Base-by-base conservation (phyloP, 495 filamentous ascomycete species). In the Lasiosphaeria ovina region DNA sequence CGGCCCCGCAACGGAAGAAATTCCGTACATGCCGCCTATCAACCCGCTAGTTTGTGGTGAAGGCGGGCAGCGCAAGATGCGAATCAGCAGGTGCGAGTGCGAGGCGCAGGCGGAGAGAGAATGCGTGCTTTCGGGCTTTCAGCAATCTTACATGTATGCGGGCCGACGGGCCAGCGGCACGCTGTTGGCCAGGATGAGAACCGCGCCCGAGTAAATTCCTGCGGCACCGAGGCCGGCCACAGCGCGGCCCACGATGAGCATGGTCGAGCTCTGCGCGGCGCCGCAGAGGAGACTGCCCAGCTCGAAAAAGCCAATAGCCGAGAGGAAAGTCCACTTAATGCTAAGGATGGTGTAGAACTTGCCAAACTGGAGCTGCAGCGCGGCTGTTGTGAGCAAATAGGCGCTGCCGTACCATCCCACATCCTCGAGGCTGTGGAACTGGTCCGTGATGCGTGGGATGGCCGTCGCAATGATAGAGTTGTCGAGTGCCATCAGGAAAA, bases 401-500 rank as follows among this genome's bases (percentile, higher is more conserved):
- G 79, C 76, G 8, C 74, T 66, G 7, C 78, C 80, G 59, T 85
- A 40, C 79, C 80, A 64, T 74, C 77, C 51, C 48, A 76, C 65
- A 77, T 85, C 61, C 73, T 79, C 44, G 68, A 68, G 59, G 47
- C 66, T 66, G 31, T 59, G 17, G 57, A 71, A 76, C 54, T 72
- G 64, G 44, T 51, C 60, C 6, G 74, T 74, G 58, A 76, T 73
- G 34, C 62, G 60, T 32, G 69, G 80, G 35, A 84, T 74, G 6
- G 83, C 79, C 9, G 81, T 81, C 3, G 81, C 69, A 45, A 86
- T 79, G 58, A 86, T 82, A 33, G 40, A 83, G 66, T 79, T 72
- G 63, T 83, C 83, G 47, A 86, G 74, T 12, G 81, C 83, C 16
- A 81, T 77, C 49, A 85, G 75, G 70, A 85, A 85, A 33, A 81